phyloP scores from a whole-genome alignment of 2,329 filamentous ascomycete genomes.

The Colletotrichum sidae region DNA sequence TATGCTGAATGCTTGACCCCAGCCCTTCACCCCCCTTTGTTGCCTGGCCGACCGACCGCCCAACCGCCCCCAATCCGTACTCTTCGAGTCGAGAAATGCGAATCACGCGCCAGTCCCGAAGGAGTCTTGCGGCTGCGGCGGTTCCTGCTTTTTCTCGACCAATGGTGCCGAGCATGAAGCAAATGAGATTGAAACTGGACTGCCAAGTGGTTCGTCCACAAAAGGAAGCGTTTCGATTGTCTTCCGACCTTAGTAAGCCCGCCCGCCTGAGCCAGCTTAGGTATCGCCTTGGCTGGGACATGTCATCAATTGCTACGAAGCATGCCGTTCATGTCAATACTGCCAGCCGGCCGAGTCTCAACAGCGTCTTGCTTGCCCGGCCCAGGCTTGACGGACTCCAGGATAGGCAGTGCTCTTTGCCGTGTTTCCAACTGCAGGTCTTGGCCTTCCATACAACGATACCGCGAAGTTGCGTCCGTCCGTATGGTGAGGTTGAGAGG shows the following conservation, averaged over 20 bases:
- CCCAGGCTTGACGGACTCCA: too few species aligned
- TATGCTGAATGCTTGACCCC: conserved; percentile 31
- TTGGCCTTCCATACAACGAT: too few species aligned
- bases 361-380: too few species aligned
- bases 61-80: conserved; percentile 14
- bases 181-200: conserved; percentile 1
- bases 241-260: conserved; percentile 6
- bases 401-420: too few species aligned
- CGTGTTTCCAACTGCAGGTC: too few species aligned
- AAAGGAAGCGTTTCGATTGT: conserved; percentile 10
- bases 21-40: neutral
- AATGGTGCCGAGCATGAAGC: neutral
- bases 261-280: neutral
- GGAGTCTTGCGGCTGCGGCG: conserved; percentile 26
- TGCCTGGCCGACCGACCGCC: conserved; percentile 29
- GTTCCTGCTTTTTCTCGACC: neutral
- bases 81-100: neutral
- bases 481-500: too few species aligned
- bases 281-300: conserved; percentile 5
- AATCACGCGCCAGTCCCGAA: conserved; percentile 23
- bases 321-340: too few species aligned
- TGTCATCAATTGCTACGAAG: neutral
- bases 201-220: conserved; percentile 11
- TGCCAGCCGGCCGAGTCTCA: too few species aligned
- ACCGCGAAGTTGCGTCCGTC: too few species aligned